Base-by-base conservation (phyloP, 2,329 filamentous ascomycete species). In the Trichoderma brevicompactum region DNA sequence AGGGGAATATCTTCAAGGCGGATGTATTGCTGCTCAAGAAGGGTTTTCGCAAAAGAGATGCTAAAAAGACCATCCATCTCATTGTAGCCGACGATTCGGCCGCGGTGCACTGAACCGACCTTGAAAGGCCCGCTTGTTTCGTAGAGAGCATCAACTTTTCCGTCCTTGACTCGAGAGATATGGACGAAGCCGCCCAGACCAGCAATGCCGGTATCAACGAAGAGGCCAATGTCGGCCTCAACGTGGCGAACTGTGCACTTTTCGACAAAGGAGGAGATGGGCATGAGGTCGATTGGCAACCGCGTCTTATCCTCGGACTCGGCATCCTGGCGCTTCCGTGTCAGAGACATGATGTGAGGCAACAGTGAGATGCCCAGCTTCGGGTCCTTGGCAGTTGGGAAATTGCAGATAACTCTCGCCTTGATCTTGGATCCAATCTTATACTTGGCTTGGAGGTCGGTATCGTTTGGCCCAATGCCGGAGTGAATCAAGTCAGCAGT, bases 401-500 rank as follows among this genome's bases (percentile, higher is more conserved):
- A 95, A 40, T 89, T 96, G 80, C 90, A 97, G 65, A 97, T 90
- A 44, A 99, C 85, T 73, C 96, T 88, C 2, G 89, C 94, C 78
- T 92, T 94, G 70, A 94, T 82, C 75, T 94, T 96, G 60, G 89
- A 88, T 48, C 93, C 93, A 66, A 92, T 83, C 75, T 95, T 94
- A 81, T 91, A 94, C 74, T 90, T 90, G 54, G 89, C 87, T 53
- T 88, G 87, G 48, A 97, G 79, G 69, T 95, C 88, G 52, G 87
- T 83, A 32, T 87, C 87, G 65, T 86, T 85, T 48, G 88, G 85
- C 3, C 89, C 91, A 58, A 87, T 86, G 41, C 93, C 93, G 13
- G 93, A 96, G 77, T 99, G 95, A 49, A 97, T 86, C 41, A 94
- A 76, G 76, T 99, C 95, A 17, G 94, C 93, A 1, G 93, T 97